Percentiles rank a stretch among this genome's conserved stretches.
These are phyloP conservation scores for Clonostachys chloroleuca DNA, from an alignment of 2,329 filamentous ascomycete species.

Conservation along the genomic window DNA sequence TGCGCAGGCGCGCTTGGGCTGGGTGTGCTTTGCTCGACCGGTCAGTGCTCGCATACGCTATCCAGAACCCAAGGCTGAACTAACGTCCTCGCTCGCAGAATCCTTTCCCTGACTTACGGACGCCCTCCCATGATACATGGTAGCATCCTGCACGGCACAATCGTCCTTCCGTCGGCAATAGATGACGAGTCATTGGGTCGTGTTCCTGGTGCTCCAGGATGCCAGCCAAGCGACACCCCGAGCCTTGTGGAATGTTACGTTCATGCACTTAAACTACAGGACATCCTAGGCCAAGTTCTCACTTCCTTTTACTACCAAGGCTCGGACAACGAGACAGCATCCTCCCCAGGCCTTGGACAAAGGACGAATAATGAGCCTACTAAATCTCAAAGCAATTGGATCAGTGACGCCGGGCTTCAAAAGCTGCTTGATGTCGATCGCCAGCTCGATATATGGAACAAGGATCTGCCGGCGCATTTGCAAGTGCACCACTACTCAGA, in stretches of 20 bases:
- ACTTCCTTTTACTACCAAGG: background rate
- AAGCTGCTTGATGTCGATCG: background rate
- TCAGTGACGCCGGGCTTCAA: background rate
- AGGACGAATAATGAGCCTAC: background rate
- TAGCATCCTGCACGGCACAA: background rate
- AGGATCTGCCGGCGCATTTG: background rate
- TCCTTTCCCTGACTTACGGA: slow-evolving; percentile 1
- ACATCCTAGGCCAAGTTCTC: background rate
- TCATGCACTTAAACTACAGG: background rate
- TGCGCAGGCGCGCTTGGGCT: background rate
- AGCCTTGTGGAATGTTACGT: background rate
- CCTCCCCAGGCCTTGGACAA: background rate
- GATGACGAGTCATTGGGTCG: background rate
- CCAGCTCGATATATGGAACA: background rate
- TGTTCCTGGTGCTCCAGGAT: background rate
- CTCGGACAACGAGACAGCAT: background rate
- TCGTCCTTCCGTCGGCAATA: background rate
- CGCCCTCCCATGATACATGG: background rate
- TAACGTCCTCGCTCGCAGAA: background rate
- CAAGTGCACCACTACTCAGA: background rate
- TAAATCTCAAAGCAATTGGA: too few relatives aligned
- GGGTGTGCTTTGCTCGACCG: background rate
- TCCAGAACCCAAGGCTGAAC: too few relatives aligned
- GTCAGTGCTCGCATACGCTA: background rate
- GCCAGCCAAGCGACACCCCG: background rate